phyloP scores from a whole-genome alignment of 2,329 filamentous ascomycete species.

The Ascochyta clinopodiicola region DNA sequence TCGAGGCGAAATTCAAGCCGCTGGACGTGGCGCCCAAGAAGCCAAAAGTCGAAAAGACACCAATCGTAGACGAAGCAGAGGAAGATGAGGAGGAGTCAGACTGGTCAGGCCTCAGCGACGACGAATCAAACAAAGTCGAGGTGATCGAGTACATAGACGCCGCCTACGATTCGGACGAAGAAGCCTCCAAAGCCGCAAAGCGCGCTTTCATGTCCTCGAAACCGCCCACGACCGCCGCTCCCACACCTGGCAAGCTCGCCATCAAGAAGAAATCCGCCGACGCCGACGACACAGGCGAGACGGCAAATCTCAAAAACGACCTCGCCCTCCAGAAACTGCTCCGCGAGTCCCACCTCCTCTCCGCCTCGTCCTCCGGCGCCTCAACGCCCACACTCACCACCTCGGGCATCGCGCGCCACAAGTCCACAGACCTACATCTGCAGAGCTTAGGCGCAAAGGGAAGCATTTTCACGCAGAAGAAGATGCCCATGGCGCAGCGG shows the following conservation, averaged over 20 bases:
- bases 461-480: conserved; percentile 77
- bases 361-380: conserved; percentile 57
- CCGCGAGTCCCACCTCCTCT: conserved; percentile 87
- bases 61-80: conserved; percentile 38
- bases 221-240: conserved; percentile 52
- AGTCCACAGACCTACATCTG: conserved; percentile 83
- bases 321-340: conserved; percentile 89
- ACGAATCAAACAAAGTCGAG: conserved; percentile 49
- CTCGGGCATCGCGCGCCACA: conserved; percentile 75
- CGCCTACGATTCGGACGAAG: conserved; percentile 22
- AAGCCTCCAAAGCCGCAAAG: conserved; percentile 64
- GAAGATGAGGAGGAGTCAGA: conserved; percentile 56
- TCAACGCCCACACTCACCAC: conserved; percentile 51
- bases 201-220: conserved; percentile 77
- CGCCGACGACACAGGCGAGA: conserved; percentile 62
- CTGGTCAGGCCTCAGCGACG: conserved; percentile 66
- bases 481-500: conserved; percentile 87
- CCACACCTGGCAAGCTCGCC: conserved; percentile 29
- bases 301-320: conserved; percentile 82
- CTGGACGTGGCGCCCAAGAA: conserved; percentile 56
- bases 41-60: conserved; percentile 31
- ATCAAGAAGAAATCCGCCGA: conserved; percentile 23
- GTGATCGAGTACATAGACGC: conserved; percentile 52
- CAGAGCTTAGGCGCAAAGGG: conserved; percentile 79
- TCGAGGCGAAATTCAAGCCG: conserved; percentile 87